Percentiles rank a stretch among this genome's conserved stretches.
These are phyloP conservation scores for Porcisia hertigi DNA, from an alignment of 208 protist species.

Conservation along the genomic window DNA sequence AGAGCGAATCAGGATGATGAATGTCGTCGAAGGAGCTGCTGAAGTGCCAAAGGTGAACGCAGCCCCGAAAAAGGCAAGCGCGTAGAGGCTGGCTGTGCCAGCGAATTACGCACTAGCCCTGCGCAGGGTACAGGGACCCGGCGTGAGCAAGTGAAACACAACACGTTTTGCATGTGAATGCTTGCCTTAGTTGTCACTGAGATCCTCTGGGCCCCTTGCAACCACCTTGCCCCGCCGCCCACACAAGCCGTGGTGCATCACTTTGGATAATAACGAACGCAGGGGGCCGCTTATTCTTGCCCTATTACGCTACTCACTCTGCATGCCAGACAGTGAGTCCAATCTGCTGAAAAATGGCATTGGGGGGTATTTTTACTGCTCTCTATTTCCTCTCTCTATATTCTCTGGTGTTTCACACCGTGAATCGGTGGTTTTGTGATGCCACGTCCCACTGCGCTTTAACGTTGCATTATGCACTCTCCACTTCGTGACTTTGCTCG, in stretches of 20 bases:
- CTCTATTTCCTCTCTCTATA: background rate
- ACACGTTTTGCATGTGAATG: background rate
- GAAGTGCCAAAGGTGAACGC: conserved; percentile 1
- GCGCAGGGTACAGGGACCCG: background rate
- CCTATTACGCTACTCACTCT: background rate
- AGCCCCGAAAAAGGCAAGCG: conserved; percentile 1
- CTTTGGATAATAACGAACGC: background rate
- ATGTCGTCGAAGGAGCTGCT: conserved; percentile 12
- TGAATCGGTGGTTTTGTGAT: background rate
- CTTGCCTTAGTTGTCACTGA: background rate
- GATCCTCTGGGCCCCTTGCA: background rate
- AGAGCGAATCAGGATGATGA: conserved; percentile 37
- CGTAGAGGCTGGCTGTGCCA: background rate
- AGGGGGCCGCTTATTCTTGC: background rate
- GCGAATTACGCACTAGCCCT: background rate
- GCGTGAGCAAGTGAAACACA: background rate
- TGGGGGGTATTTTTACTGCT: background rate
- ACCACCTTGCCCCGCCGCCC: too few relatives aligned
- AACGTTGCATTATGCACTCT: background rate
- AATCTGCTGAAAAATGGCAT: background rate
- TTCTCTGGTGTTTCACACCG: background rate
- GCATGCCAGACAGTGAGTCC: background rate
- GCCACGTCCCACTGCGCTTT: background rate
- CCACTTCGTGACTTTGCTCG: background rate
- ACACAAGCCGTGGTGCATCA: too few relatives aligned